Evolutionary conservation across 2,329 filamentous ascomycete species (phyloP), one percentile per base, ranked within the genome.

Genomic region (Cucurbitaria berberidis): DNA sequence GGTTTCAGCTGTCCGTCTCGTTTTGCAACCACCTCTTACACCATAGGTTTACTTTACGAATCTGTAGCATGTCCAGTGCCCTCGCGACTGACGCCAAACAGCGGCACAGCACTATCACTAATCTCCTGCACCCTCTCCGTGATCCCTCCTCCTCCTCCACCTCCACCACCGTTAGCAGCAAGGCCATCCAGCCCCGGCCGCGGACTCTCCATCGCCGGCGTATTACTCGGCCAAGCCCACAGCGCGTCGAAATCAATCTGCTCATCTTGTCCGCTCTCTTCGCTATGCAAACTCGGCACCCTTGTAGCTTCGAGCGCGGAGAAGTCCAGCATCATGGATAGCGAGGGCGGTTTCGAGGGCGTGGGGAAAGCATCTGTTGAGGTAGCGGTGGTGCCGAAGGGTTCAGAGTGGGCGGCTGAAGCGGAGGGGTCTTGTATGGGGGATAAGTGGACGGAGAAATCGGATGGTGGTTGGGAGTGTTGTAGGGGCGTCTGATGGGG

Each of bases 201-300:
- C 19, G 72, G 73, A 44, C 64, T 70, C 11, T 66, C 72, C 45
- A 67, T 59, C 4, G 66, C 70, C 24, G 70, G 69, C 30, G 71
- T 70, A 27, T 70, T 70, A 43, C 62, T 72, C 21, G 74, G 74
- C 75, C 75, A 77, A 5, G 68, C 69, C 75, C 74, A 78, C 22
- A 78, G 47, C 11, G 74, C 68, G 55, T 77, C 75, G 35, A 78
- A 77, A 19, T 78, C 75, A 46, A 78, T 75, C 18, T 74, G 68
- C 43, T 77, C 74, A 32, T 77, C 76, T 2, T 62, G 64, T 32
- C 68, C 65, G 22, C 67, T 71, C 15, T 73, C 70, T 24, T 75
- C 74, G 1, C 59, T 65, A 21, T 71, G 64, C 41, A 74, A 46
- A 26, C 64, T 70, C 1, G 72, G 73, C 7, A 72, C 68, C 0